Evolutionary conservation across 2,329 filamentous ascomycete species (phyloP).

Genomic region (Sporothrix variecibatus): DNA sequence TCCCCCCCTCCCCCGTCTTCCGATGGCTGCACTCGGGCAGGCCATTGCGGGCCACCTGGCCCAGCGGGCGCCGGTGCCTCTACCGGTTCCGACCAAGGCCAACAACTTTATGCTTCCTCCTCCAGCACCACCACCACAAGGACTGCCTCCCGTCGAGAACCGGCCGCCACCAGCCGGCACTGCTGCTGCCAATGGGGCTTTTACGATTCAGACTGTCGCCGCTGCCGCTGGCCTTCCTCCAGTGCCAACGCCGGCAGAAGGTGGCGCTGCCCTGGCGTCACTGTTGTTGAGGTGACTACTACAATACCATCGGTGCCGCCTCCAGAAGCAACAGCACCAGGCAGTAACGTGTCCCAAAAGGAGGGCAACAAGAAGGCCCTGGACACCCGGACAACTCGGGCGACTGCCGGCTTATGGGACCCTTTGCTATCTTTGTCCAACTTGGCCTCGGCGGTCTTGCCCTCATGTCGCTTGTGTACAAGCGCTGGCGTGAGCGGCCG

Average conservation of each 20-base stretch:
- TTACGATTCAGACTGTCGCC: slow-evolving; percentile 29
- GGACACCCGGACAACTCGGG: slow-evolving; percentile 49
- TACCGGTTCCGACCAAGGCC: slow-evolving; percentile 1
- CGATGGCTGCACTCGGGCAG: slow-evolving; percentile 16
- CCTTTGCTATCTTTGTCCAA: slow-evolving; percentile 90
- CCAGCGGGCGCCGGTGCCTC: slow-evolving; percentile 5
- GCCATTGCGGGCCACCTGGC: slow-evolving; percentile 13
- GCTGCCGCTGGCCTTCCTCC: slow-evolving; percentile 2
- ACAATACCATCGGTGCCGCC: neutral
- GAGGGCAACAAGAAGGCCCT: slow-evolving; percentile 19
- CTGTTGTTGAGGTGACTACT: slow-evolving; percentile 6
- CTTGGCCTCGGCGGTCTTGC: slow-evolving; percentile 81
- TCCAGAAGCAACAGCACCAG: neutral
- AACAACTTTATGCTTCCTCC: slow-evolving; percentile 22
- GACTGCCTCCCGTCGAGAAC: slow-evolving; percentile 19
- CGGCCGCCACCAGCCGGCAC: neutral
- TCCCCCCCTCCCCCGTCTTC: neutral
- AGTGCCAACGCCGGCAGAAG: neutral
- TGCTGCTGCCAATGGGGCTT: neutral
- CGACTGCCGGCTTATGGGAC: slow-evolving; percentile 84
- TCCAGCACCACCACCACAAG: slow-evolving; percentile 21
- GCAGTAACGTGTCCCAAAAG: neutral
- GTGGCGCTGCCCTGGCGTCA: neutral
- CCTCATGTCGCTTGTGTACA: slow-evolving; percentile 83
- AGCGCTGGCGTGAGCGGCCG: slow-evolving; percentile 87